Evolutionary conservation across 1,139 yeast genomes (phyloP).

Genomic region (Nematodospora anomalae): DNA sequence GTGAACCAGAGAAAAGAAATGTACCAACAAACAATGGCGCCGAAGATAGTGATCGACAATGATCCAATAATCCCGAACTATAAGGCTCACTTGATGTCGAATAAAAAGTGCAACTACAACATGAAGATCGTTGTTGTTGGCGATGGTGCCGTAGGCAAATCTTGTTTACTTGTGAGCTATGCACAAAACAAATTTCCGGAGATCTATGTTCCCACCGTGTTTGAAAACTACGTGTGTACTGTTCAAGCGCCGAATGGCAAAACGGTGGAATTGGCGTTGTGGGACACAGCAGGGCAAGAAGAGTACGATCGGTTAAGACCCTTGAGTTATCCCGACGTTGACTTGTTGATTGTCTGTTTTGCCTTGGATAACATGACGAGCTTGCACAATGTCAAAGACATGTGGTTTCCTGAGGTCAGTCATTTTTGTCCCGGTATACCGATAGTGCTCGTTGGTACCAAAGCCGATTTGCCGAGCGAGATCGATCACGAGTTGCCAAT

Average conservation of each 20-base stretch:
- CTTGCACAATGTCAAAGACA: constrained; percentile 70
- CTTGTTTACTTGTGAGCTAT: constrained; percentile 80
- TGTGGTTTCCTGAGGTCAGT: constrained; percentile 84
- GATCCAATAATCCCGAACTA: constrained; percentile 43
- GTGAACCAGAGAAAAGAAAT: constrained; percentile 21
- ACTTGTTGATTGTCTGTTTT: constrained; percentile 73
- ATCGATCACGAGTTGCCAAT: constrained; percentile 53
- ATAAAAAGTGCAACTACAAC: constrained; percentile 35
- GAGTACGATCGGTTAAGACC: constrained; percentile 86
- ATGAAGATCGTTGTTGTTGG: constrained; percentile 85
- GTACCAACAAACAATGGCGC: constrained; percentile 18
- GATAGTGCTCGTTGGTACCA: constrained; percentile 74
- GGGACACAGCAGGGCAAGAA: constrained; percentile 97
- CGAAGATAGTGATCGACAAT: constrained; percentile 36
- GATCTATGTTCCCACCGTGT: constrained; percentile 84
- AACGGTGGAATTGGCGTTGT: constrained; percentile 64
- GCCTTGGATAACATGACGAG: constrained; percentile 65
- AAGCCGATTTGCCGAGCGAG: constrained; percentile 54
- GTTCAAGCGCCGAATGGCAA: constrained; percentile 56
- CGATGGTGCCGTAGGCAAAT: constrained; percentile 94
- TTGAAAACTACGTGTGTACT: constrained; percentile 77
- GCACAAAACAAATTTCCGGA: constrained; percentile 76
- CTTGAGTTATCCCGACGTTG: constrained; percentile 79
- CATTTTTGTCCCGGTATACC: constrained; percentile 85
- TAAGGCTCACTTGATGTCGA: constrained; percentile 32